Evolutionary conservation across 352 stramenopile species (phyloP), one percentile per base, ranked within the genome.

Genomic region (Pythium folliculosum): DNA sequence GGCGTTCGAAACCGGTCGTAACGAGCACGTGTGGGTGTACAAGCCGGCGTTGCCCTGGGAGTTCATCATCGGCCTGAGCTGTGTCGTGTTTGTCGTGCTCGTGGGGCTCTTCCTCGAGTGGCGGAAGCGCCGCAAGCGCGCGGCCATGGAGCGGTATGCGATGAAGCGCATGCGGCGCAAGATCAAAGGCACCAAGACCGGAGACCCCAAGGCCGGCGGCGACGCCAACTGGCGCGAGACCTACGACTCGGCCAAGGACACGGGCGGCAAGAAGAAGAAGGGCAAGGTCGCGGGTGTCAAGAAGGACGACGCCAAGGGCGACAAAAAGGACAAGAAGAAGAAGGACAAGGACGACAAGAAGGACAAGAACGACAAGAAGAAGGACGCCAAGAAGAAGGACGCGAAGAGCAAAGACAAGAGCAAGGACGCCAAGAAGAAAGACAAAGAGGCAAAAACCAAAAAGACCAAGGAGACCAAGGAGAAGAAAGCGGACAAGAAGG

Each of bases 91-190:
- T 14, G 67, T 96, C 44, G 27, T 97, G 1, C 60, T 96, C 22
- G 32, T 91, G n/a, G 78, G 77, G 12, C 75, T 90, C 25, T 97
- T 97, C 72, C 75, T 97, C 67, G 93, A 98, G 75, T 98, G 96
- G 83, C 81, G 92, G 5, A 90, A 97, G 59, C 78, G 94, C 3
- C 91, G 95, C 54, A 96, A 94, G 72, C 94, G 90, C 51, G 80
- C 81, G 21, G 92, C 90, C 21, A 94, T 98, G 77, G 89, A 98
- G 66, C 86, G 90, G n/a, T 98, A 98, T 68, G 91, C 92, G 5
- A 96, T 98, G 78, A 97, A 98, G 71, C 88, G 94, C 54, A 96
- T 98, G 85, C 81, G 92, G 5, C 77, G 95, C 52, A 98, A 98
- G 67, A 91, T 98, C 67, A 98, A 98, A 69, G 87, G 82, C 65